Evolutionary conservation across 2,329 filamentous ascomycete species (phyloP), one percentile per base, ranked within the genome.

Genomic region (Ilyonectria sp.): DNA sequence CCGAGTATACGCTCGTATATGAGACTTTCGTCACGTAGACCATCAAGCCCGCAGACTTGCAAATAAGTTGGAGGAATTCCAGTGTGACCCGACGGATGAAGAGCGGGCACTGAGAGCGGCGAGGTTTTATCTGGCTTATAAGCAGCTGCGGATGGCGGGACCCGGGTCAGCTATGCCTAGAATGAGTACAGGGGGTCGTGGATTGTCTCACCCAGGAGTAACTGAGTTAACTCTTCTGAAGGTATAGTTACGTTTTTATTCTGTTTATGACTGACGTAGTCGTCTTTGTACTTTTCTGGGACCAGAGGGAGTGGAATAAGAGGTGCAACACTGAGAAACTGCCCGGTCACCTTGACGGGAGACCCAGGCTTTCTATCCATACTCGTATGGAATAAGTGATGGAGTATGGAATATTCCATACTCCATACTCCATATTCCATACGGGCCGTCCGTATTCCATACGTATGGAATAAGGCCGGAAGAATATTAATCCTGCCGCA

Each of bases 391-490:
- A 23, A 23, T 23, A 23, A 23, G 21, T 23, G 33, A 35, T 35
- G 33, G 33, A 70, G 56, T 1, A 70, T 53, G 3, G 69, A 70
- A 52, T 70, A 68, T 1, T 70, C 69, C 15, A 68, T 70, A 6
- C 69, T 58, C 1, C 69, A 70, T 15, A 70, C 69, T 70, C 33
- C 33, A n/a, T n/a, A n/a, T n/a, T n/a, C n/a, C n/a, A n/a, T n/a
- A n/a, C n/a, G n/a, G n/a, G n/a, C n/a, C n/a, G n/a, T n/a, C n/a
- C n/a, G n/a, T n/a, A n/a, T n/a, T n/a, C n/a, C n/a, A n/a, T n/a
- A n/a, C n/a, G n/a, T 23, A 23, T 23, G 21, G 21, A 23, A 23
- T 23, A 23, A 23, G 21, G 21, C 21, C 21, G 21, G 21, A 23
- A 23, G 21, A 23, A 23, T 23, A 23, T 23, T 23, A 23, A 23